phyloP scores from a whole-genome alignment of 2,329 filamentous ascomycete species.

The Cucurbitaria berberidis region DNA sequence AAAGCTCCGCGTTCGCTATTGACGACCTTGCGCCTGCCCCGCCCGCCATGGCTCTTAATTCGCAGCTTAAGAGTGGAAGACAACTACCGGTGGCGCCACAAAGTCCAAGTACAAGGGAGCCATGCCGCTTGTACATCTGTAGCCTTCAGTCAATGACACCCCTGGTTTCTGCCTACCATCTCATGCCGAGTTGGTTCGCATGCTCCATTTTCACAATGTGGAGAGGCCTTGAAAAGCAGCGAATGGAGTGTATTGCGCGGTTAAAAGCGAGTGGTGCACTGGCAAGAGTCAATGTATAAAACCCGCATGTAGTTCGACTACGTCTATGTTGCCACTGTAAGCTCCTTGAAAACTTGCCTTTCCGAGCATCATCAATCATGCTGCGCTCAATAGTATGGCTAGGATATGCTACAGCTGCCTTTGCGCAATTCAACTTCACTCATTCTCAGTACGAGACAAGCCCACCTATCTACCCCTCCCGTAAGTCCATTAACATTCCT shows the following conservation, averaged over 20 bases:
- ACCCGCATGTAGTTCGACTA: not conserved
- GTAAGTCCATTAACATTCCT: constrained; percentile 15
- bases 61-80: not conserved
- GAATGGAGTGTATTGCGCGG: not conserved
- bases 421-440: constrained; percentile 25
- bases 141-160: not conserved
- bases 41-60: not conserved
- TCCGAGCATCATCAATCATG: not conserved
- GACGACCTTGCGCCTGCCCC: not conserved
- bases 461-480: constrained; percentile 37
- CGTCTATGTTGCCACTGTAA: not conserved
- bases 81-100: not conserved
- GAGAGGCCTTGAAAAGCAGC: not conserved
- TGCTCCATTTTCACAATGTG: not conserved
- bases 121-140: not conserved
- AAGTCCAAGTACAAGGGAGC: not conserved
- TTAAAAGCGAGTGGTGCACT: not conserved
- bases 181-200: not conserved
- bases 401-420: not conserved
- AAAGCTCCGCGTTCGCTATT: not conserved
- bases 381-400: not conserved
- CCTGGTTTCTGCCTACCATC: not conserved
- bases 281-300: not conserved
- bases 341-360: not conserved
- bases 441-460: constrained; percentile 36